phyloP scores from a whole-genome alignment of 2,329 filamentous ascomycete genomes.

The Trichoderma atroviride region DNA sequence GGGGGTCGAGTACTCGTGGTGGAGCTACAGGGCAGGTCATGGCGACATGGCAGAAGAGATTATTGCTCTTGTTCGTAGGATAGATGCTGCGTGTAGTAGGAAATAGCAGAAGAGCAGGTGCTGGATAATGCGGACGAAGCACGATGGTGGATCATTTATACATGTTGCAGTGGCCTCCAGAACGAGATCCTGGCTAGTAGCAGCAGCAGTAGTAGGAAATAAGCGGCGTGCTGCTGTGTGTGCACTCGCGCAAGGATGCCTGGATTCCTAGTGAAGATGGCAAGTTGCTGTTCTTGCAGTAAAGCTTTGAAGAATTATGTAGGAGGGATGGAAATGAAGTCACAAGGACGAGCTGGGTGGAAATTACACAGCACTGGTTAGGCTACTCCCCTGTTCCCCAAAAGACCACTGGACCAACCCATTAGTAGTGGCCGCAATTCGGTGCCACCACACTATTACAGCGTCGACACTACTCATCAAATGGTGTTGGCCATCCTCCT shows the following conservation, averaged over 20 bases:
- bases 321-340: neutral
- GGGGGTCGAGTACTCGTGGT: neutral
- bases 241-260: neutral
- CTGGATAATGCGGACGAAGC: neutral
- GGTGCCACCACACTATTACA: neutral
- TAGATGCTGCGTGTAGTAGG: neutral
- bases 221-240: neutral
- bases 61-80: neutral
- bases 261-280: neutral
- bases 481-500: neutral
- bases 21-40: neutral
- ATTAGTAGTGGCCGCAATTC: neutral
- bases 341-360: neutral
- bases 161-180: conserved; percentile 7
- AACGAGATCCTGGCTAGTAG: neutral
- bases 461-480: neutral
- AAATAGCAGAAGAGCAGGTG: neutral
- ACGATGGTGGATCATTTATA: conserved; percentile 19
- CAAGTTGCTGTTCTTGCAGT: neutral
- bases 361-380: neutral
- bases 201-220: no score
- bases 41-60: neutral
- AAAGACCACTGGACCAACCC: neutral
- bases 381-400: neutral
- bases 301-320: neutral